These are phyloP conservation scores for Schizophyllum amplum DNA, from an alignment of 1,284 basidiomycete genomes.

Conservation along the genomic window DNA sequence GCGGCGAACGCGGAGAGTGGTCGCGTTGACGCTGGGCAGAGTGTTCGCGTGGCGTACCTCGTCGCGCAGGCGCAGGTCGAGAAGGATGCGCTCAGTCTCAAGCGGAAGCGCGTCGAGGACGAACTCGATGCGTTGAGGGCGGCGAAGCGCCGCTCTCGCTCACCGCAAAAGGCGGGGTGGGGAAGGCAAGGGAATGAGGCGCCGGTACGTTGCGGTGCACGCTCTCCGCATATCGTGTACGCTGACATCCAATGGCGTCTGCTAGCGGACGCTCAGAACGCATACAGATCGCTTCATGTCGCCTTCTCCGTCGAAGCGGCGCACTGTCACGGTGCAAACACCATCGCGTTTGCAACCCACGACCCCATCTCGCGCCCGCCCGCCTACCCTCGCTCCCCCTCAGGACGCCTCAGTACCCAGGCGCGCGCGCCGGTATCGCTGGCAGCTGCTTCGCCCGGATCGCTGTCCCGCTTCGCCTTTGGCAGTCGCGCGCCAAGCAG, in stretches of 20 bases:
- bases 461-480: too few relatives aligned
- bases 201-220: background rate
- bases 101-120: background rate
- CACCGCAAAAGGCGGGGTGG: background rate
- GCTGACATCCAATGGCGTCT: background rate
- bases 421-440: background rate
- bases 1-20: background rate
- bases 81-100: background rate
- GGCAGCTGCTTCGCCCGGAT: too few relatives aligned
- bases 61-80: background rate
- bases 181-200: background rate
- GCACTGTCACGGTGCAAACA: background rate
- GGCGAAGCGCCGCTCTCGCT: background rate
- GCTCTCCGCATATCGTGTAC: background rate
- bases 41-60: background rate
- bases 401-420: background rate
- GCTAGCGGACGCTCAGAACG: background rate
- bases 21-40: background rate
- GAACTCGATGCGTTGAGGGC: background rate
- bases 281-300: background rate
- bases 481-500: too few relatives aligned
- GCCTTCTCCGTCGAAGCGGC: background rate
- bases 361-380: background rate
- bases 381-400: background rate
- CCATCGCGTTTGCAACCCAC: background rate